A percentile compares a stretch with the other conserved stretches of the same genome.
Evolutionary conservation across 1,284 basidiomycete genomes (phyloP).

Genomic region (Tylopilus microsporus): DNA sequence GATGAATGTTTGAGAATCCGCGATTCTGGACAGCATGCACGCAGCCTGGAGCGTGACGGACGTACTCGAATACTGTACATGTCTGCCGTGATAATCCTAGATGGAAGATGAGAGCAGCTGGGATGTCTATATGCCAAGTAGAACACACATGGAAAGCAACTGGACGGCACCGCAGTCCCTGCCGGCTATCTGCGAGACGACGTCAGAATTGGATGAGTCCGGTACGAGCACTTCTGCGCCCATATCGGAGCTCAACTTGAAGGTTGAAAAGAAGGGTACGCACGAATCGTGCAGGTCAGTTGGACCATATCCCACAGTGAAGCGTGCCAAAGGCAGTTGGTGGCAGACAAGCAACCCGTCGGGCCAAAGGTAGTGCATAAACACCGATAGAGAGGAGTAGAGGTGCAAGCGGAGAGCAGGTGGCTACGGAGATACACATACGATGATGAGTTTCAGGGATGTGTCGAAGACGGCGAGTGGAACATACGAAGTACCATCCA

Average conservation of each 20-base stretch:
- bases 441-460: neutral
- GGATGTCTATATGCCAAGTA: neutral
- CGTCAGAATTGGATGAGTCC: neutral
- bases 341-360: slow-evolving; percentile 18
- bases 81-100: slow-evolving; percentile 20
- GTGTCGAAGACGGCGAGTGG: too few species aligned
- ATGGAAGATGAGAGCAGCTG: neutral
- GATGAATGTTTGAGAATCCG: slow-evolving; percentile 4
- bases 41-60: neutral
- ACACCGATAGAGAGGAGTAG: slow-evolving; percentile 23
- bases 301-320: slow-evolving; percentile 19
- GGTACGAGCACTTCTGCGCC: neutral
- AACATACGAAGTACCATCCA: slow-evolving; percentile 25
- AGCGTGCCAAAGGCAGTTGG: slow-evolving; percentile 11
- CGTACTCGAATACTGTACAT: slow-evolving; percentile 20
- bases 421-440: slow-evolving; percentile 3
- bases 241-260: neutral
- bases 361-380: slow-evolving; percentile 22
- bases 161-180: slow-evolving; percentile 18
- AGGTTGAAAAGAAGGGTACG: neutral
- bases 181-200: slow-evolving; percentile 13
- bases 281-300: slow-evolving; percentile 21
- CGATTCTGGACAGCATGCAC: slow-evolving; percentile 12
- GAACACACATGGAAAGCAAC: slow-evolving; percentile 18
- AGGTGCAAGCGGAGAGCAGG: slow-evolving; percentile 20